These are phyloP conservation scores for Petrea volubilis DNA, from an alignment of 257 asterid species.

Conservation along the genomic window DNA sequence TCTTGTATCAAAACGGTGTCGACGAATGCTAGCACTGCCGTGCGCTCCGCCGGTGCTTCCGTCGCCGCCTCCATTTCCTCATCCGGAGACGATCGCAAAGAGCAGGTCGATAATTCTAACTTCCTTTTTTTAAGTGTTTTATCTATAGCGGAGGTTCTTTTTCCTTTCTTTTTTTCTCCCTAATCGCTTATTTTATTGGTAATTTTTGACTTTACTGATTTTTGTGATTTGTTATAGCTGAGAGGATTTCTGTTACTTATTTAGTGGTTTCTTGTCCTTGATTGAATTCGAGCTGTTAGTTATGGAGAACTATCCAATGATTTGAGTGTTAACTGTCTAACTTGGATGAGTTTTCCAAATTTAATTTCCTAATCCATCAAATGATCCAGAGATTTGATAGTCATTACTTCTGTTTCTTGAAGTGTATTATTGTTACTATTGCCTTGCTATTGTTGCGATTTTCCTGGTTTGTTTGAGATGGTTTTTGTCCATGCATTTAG, in stretches of 20 bases:
- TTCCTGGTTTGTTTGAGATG: not conserved
- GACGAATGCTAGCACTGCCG: constrained; percentile 77
- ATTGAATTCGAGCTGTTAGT: constrained; percentile 23
- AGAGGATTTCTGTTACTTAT: not conserved
- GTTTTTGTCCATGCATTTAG: not conserved
- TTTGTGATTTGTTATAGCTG: not conserved
- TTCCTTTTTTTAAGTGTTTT: constrained; percentile 6
- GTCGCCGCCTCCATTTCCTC: constrained; percentile 69
- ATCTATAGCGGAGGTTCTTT: not conserved
- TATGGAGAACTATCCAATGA: not conserved
- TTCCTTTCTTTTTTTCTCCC: not conserved
- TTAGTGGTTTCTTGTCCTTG: constrained; percentile 11
- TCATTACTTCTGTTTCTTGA: not conserved
- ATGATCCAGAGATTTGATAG: not conserved
- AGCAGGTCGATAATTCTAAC: constrained; percentile 49
- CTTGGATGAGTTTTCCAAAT: not conserved
- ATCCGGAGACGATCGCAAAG: constrained; percentile 60
- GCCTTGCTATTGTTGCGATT: not conserved
- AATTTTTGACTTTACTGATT: constrained; percentile 1
- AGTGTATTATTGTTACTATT: constrained; percentile 8
- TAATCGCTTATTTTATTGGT: constrained; percentile 2
- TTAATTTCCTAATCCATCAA: not conserved
- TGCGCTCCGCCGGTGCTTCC: constrained; percentile 69
- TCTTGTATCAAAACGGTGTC: constrained; percentile 74
- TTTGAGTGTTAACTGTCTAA: not conserved